phyloP scores from a whole-genome alignment of 1,284 basidiomycete genomes.

The Grifola frondosa region DNA sequence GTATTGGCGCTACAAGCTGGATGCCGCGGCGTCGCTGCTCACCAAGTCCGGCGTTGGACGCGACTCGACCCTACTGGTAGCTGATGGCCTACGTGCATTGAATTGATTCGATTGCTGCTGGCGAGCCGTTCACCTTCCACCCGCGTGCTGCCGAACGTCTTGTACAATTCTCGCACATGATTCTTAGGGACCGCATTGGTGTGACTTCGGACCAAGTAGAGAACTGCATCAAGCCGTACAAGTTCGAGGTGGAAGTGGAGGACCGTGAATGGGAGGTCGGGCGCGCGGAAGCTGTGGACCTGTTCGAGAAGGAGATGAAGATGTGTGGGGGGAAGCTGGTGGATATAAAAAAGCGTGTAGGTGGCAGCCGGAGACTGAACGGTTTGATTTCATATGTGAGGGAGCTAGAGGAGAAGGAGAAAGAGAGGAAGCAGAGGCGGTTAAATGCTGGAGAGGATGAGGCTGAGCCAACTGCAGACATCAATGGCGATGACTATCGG shows the following conservation, averaged over 20 bases:
- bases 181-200: constrained; percentile 89
- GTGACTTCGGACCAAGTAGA: constrained; percentile 98
- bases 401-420: constrained; percentile 79
- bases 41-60: constrained; percentile 98
- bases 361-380: constrained; percentile 78
- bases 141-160: constrained; percentile 86
- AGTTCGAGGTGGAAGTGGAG: constrained; percentile 94
- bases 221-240: constrained; percentile 99
- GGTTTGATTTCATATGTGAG: constrained; percentile 82
- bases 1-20: constrained; percentile 96
- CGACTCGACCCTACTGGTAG: constrained; percentile 92
- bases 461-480: constrained; percentile 34
- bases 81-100: constrained; percentile 86
- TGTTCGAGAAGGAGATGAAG: constrained; percentile 82
- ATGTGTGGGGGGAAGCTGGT: constrained; percentile 87
- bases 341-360: constrained; percentile 85
- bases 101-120: constrained; percentile 86
- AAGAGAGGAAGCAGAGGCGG: constrained; percentile 59
- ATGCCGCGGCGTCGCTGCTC: constrained; percentile 86
- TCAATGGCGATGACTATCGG: constrained; percentile 50
- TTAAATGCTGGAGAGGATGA: constrained; percentile 42
- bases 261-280: constrained; percentile 90
- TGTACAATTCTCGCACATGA: constrained; percentile 88
- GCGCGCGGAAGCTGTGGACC: constrained; percentile 67
- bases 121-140: constrained; percentile 93